A percentile compares a stretch with the other conserved stretches of the same genome.
Evolutionary conservation across 2,329 filamentous ascomycete genomes (phyloP).

Genomic region (Sphaerulina populicola): DNA sequence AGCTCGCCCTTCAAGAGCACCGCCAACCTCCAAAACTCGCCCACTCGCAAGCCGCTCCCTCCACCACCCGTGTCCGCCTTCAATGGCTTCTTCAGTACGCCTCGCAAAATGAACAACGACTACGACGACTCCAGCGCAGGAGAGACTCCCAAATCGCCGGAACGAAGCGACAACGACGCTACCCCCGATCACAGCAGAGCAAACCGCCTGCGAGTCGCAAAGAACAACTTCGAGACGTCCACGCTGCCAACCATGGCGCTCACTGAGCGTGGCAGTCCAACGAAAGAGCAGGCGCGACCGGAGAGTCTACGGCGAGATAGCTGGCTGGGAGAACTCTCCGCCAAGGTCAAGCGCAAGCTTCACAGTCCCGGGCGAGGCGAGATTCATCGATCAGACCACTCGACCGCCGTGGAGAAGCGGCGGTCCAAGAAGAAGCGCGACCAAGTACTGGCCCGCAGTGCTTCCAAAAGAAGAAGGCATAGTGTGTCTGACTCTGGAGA

Average conservation of each 20-base stretch:
- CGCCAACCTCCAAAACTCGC: slow-evolving; percentile 35
- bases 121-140: slow-evolving; percentile 41
- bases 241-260: slow-evolving; percentile 15
- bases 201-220: slow-evolving; percentile 15
- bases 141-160: slow-evolving; percentile 43
- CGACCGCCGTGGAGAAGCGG: slow-evolving; percentile 36
- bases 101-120: slow-evolving; percentile 33
- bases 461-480: slow-evolving; percentile 24
- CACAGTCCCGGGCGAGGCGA: slow-evolving; percentile 37
- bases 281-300: slow-evolving; percentile 29
- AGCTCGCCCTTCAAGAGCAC: slow-evolving; percentile 46
- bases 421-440: slow-evolving; percentile 26
- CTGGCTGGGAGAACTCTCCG: slow-evolving; percentile 15
- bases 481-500: slow-evolving; percentile 31
- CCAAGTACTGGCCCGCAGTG: slow-evolving; percentile 22
- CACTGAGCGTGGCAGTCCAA: slow-evolving; percentile 27
- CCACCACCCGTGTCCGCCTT: slow-evolving; percentile 29
- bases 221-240: slow-evolving; percentile 19
- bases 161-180: slow-evolving; percentile 30
- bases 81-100: slow-evolving; percentile 33
- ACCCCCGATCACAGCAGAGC: slow-evolving; percentile 25
- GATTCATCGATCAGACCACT: slow-evolving; percentile 30
- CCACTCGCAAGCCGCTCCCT: slow-evolving; percentile 35
- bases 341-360: slow-evolving; percentile 27
- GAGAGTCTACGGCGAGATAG: slow-evolving; percentile 22